A percentile compares a stretch with the other conserved stretches of the same genome.
phyloP scores from a whole-genome alignment of 2,329 filamentous ascomycete genomes.

The Trichoderma semiorbis region DNA sequence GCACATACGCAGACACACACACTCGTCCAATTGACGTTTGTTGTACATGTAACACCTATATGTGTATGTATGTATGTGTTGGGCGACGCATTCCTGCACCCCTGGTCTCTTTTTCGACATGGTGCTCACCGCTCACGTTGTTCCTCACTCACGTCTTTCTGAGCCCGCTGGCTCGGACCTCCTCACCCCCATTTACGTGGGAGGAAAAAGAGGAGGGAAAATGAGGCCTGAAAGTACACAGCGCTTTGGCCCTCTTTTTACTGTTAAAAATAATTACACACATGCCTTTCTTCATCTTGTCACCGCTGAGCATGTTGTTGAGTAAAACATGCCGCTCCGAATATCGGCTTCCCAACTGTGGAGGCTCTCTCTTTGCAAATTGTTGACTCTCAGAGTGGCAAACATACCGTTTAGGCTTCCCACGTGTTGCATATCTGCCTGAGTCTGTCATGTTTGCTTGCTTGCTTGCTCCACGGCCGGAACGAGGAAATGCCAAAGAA shows the following conservation, averaged over 20 bases:
- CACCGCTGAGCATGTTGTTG: neutral
- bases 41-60: neutral
- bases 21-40: neutral
- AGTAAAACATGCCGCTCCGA: neutral
- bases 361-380: neutral
- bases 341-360: neutral
- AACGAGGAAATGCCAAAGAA: neutral
- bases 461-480: neutral
- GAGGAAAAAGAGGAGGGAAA: neutral
- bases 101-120: neutral
- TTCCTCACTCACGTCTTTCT: neutral
- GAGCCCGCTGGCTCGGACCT: neutral
- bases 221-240: neutral
- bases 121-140: neutral
- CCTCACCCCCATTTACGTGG: neutral
- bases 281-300: neutral
- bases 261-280: neutral
- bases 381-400: neutral
- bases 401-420: neutral
- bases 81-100: conserved; percentile 10
- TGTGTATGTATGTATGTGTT: conserved; percentile 2
- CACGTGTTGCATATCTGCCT: neutral
- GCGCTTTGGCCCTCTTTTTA: conserved; percentile 5
- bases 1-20: neutral
- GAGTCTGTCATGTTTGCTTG: neutral